Base-by-base conservation (phyloP, 306 rosid species). In the Myrica gale region DNA sequence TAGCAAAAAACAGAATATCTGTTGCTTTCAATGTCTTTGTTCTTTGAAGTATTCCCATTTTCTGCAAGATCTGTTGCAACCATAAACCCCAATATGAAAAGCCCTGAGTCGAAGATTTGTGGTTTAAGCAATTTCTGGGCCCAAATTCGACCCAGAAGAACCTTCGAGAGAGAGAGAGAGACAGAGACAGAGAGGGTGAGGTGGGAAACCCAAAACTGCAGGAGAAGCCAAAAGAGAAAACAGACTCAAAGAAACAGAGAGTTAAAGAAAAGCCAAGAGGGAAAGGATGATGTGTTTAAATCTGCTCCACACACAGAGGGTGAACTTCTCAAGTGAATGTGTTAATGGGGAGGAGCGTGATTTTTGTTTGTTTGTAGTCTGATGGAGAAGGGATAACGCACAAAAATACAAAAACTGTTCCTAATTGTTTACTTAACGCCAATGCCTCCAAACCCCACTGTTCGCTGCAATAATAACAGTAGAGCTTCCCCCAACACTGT, bases 401-500 rank as follows among this genome's bases (percentile, higher is more conserved):
- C 9, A 72, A 75, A 57, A 68, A 70, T 63, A 75, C 73, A 69
- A 80, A 60, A 71, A 67, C 71, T 74, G 78, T 74, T 74, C 60
- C 71, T 6, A 70, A 41, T 70, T 84, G 82, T 78, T 80, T 86
- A 86, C 82, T 69, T 76, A 8, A 73, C 63, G 23, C 79, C 17
- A 78, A 80, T 86, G 82, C 85, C 76, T 83, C 87, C 92, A 84
- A 82, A 68, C 69, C 74, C 43, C 77, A 80, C 39, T 58, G 72
- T 80, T 77, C 56, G 82, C 70, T 75, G 71, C 83, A 81, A 78
- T 73, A 45, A 78, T 74, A 77, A 77, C 48, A 53, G 55, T 53
- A 65, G 26, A 26, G 47, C 1, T 45, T 66, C 72, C 32, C 32
- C 20, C 19, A n/a, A 41, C 12, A 6, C 44, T 1, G 37, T 55